Evolutionary conservation across 768 basidiomycete species (phyloP), one percentile per base, ranked within the genome.

Genomic region (Sutorius australiensis): DNA sequence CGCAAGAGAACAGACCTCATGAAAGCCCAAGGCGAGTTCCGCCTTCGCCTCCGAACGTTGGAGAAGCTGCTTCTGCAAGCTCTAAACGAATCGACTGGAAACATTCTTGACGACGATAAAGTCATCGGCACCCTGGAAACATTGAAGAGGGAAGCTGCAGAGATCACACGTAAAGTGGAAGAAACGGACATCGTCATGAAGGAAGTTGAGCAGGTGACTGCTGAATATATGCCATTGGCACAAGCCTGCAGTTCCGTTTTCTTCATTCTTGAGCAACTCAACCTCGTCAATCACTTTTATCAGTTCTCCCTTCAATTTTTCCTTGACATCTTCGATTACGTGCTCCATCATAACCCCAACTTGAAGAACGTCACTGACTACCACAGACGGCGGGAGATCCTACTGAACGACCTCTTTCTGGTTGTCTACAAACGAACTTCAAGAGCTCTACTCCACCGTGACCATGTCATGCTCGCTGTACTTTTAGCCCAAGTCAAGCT

Each of bases 1-100:
- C 81, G 86, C 65, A 97, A 94, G 73, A 79, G 97, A 44, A 94
- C 93, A 19, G 97, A 98, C 64, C 80, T 99, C 52, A 92, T 98
- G 84, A 98, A 97, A 72, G 85, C 97, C 21, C 97, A 99, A 72
- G 97, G 97, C 33, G 95, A 98, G 75, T 98, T 98, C 84, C 82
- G 90, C 17, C 80, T 98, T 19, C 87, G 94, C 4, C 81, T 98
- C 46, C 83, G 93, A 46, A 92, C 92, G 6, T 79, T 98, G 36
- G 97, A 99, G 71, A 92, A 92, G 69, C 77, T 95, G 14, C 80
- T 98, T 12, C 75, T 98, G 3, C 92, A 95, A 68, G 95, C 95
- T 9, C 81, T 98, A 53, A 99, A 98, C 66, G 95, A 98, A 58
- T 98, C 95, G 0, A 81, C 86, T 0, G 97, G 97, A 50, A 98